These are phyloP conservation scores for Thalia dealbata DNA, from an alignment of 176 grass and related monocot genomes.

Conservation along the genomic window DNA sequence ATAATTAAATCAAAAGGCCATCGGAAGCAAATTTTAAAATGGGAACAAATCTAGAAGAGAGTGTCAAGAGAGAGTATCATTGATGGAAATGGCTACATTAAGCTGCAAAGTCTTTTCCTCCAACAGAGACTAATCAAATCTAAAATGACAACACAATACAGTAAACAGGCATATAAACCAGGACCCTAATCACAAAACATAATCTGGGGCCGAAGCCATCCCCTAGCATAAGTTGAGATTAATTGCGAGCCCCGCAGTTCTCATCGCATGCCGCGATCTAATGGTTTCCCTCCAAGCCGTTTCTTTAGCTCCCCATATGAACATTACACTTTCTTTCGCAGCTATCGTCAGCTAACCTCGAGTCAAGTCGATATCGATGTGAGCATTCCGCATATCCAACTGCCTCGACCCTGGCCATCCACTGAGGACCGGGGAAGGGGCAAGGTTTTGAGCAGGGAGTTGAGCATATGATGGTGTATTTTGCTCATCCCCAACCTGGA, in stretches of 20 bases:
- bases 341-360: background rate
- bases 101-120: background rate
- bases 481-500: conserved; percentile 15
- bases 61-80: too few species aligned
- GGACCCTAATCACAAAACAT: too few species aligned
- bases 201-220: background rate
- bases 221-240: background rate
- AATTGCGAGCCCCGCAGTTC: background rate
- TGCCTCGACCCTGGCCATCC: conserved; percentile 44
- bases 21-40: too few species aligned
- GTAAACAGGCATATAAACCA: too few species aligned
- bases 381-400: conserved; percentile 36
- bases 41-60: too few species aligned
- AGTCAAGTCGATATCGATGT: conserved; percentile 13
- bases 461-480: background rate
- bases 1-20: too few species aligned
- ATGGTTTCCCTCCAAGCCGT: background rate
- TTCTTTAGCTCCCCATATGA: background rate
- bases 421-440: conserved; percentile 21
- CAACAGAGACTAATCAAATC: background rate
- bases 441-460: conserved; percentile 15
- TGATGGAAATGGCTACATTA: background rate
- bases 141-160: too few species aligned
- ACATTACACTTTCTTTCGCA: background rate
- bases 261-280: background rate